Percentiles rank a stretch among this genome's conserved stretches.
Evolutionary conservation across 148 eudicot species (phyloP).

Genomic region (Camellia sinensis): DNA sequence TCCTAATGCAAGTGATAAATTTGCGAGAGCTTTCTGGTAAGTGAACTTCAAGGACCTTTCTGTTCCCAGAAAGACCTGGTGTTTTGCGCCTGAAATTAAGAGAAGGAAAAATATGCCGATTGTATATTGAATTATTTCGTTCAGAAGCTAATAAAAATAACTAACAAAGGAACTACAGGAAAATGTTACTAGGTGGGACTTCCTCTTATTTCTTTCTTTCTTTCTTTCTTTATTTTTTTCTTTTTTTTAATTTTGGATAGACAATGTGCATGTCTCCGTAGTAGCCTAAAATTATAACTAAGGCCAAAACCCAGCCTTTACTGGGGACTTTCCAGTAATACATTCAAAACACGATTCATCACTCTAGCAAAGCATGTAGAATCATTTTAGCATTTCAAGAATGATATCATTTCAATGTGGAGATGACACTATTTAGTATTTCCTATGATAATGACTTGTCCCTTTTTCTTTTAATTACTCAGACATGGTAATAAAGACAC

Average conservation of each 20-base stretch:
- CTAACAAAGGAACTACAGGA: background rate
- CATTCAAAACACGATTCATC: background rate
- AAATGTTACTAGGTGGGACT: background rate
- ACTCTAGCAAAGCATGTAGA: background rate
- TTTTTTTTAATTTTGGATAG: background rate
- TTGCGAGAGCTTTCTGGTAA: slow-evolving; percentile 94
- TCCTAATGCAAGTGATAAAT: slow-evolving; percentile 89
- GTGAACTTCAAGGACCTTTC: slow-evolving; percentile 83
- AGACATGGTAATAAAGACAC: background rate
- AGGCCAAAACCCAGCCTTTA: background rate
- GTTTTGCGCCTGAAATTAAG: slow-evolving; percentile 71
- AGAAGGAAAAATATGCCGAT: slow-evolving; percentile 13
- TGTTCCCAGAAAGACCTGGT: slow-evolving; percentile 63
- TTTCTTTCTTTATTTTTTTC: background rate
- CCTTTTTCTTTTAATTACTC: background rate
- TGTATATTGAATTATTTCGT: background rate
- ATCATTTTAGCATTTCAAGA: background rate
- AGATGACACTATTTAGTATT: background rate
- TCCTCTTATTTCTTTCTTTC: background rate
- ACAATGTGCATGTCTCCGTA: background rate
- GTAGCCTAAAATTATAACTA: background rate
- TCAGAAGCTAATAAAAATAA: background rate
- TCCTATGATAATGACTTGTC: background rate
- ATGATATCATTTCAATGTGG: background rate
- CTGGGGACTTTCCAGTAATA: background rate